Evolutionary conservation across 305 asterid species (phyloP), one percentile per base, ranked within the genome.

Genomic region (Fraxinus sp.): DNA sequence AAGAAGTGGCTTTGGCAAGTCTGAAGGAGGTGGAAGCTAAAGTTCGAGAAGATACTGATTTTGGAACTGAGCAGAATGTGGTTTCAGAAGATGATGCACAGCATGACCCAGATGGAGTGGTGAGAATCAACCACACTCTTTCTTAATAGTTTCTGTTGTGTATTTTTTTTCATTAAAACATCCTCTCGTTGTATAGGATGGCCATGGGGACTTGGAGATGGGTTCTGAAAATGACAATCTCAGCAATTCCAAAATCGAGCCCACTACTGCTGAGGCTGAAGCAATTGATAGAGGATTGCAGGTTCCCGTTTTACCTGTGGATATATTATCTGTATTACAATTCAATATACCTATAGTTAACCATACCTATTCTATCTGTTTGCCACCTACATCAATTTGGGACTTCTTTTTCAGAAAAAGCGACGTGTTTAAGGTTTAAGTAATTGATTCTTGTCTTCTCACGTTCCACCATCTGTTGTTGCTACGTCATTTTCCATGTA

Each of bases 211-310:
- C 14, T 46, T 90, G 89, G 98, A 91, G 85, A 83, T 88, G 39
- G 99, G 92, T 84, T 92, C 90, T 77, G 98, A 94, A 80, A 90
- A 80, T 83, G 98, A 93, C 66, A 90, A 90, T 87, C 83, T 89
- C 74, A 86, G 85, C 49, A 87, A 86, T 74, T 85, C 95, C 86
- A 93, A 89, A 88, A 96, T 96, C 86, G 99, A 96, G 91, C 91
- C 86, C 55, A 96, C 98, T 46, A 90, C 89, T 89, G 99, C 99
- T 0, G 99, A 96, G 90, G 95, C 89, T 78, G 99, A 94, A 89
- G 99, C 99, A 86, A 82, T 94, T 79, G 94, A 91, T 81, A 89
- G 93, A 75, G 99, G 99, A 81, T 89, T 95, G 88, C 98, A 95
- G 98, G 98, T 95, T 86, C 73, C 82, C 24, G 70, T 57, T 57